Base-by-base conservation (phyloP, 768 basidiomycete genomes). In the Clavulina sp. region DNA sequence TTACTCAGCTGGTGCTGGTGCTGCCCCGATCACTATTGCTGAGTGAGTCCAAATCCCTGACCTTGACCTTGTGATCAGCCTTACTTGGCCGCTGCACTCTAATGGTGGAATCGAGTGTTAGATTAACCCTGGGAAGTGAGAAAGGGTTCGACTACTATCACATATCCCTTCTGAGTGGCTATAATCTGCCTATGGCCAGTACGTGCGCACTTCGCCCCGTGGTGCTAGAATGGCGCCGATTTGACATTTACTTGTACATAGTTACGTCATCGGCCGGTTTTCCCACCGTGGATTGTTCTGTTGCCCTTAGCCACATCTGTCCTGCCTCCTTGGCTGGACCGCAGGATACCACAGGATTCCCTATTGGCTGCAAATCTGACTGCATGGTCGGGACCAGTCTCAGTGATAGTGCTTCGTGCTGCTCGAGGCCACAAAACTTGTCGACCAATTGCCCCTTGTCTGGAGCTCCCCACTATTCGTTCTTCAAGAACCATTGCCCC, bases 1-100 rank as follows among this genome's bases (percentile, higher is more conserved):
- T 13, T 50, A 16, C 54, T 64, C n/a, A n/a, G n/a, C 62, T 13
- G 69, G 69, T 4, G 69, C 69, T 0, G 69, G 59, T 26, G 60
- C 60, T 4, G 56, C 60, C 18, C 60, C 58, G 4, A 57, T 56
- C 2, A 52, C 55, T 1, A 47, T 58, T n/a, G 55, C 48, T 7
- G 53, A 58, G 32, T 57, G 43, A 41, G 54, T 46, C 36, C 9
- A 38, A 38, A 9, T 9, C 9, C 9, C 9, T 19, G 34, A 19
- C 19, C 9, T 9, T 19, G 19, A 38, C 9, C 19, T 38, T 9
- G 9, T 19, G 19, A 38, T 19, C 34, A 38, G 34, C 19, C 19
- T 38, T 38, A n/a, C n/a, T n/a, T n/a, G n/a, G n/a, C n/a, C n/a
- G n/a, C n/a, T 38, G n/a, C n/a, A n/a, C n/a, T n/a, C n/a, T n/a